phyloP scores from a whole-genome alignment of 2,329 filamentous ascomycete species.

The Penicillium psychrosexuale region DNA sequence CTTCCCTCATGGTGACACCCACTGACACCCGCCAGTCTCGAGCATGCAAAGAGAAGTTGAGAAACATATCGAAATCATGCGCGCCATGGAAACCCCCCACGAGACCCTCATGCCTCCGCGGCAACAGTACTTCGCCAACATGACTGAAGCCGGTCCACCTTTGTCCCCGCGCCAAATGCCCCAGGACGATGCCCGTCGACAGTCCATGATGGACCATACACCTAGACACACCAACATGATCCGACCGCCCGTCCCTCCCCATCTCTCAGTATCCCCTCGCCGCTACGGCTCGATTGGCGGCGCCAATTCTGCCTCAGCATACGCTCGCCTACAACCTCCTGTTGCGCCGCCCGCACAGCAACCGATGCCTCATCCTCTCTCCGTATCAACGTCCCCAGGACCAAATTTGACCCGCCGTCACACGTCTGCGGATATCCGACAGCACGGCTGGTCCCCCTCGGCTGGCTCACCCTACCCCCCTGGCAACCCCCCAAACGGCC shows the following conservation, averaged over 20 bases:
- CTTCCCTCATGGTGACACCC: not conserved
- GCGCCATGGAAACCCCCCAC: conserved; percentile 57
- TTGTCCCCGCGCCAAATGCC: conserved; percentile 84
- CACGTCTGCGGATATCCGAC: conserved; percentile 92
- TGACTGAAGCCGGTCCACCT: conserved; percentile 66
- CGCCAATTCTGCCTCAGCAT: conserved; percentile 66
- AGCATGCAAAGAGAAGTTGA: conserved; percentile 62
- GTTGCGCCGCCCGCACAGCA: conserved; percentile 64
- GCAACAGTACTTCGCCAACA: conserved; percentile 62
- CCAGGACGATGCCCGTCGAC: conserved; percentile 76
- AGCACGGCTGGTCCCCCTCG: conserved; percentile 68
- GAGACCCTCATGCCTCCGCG: conserved; percentile 64
- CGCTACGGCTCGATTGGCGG: conserved; percentile 83
- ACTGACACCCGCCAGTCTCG: conserved; percentile 41
- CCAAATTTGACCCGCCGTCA: conserved; percentile 76
- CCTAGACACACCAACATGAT: conserved; percentile 63
- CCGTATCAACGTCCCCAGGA: conserved; percentile 56
- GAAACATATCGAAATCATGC: conserved; percentile 58
- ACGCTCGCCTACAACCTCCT: conserved; percentile 66
- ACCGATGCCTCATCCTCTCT: conserved; percentile 61
- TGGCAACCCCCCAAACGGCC: conserved; percentile 61
- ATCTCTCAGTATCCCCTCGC: conserved; percentile 72
- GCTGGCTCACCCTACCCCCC: conserved; percentile 63
- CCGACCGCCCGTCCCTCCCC: conserved; percentile 75
- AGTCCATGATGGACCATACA: conserved; percentile 62